Percentiles rank a stretch among this genome's conserved stretches.
These are phyloP conservation scores for Globisporangium spiculum DNA, from an alignment of 352 stramenopile species.

Conservation along the genomic window DNA sequence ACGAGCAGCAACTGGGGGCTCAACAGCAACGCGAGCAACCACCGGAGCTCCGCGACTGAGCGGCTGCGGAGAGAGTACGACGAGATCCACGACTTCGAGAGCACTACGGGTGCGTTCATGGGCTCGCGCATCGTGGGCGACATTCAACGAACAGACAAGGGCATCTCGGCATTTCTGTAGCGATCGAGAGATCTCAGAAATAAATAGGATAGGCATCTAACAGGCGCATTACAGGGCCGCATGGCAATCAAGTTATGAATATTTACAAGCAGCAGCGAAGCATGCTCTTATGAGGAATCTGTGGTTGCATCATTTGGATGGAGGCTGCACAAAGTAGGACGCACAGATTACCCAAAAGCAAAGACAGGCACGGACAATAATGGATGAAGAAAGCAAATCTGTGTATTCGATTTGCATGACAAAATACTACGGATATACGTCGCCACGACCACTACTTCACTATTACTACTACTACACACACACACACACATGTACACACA, in stretches of 20 bases:
- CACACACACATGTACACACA: conserved; percentile 10
- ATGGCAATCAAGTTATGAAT: neutral
- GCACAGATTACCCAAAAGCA: too few relatives aligned
- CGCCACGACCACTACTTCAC: too few relatives aligned
- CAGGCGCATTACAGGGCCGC: neutral
- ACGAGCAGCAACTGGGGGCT: conserved; percentile 13
- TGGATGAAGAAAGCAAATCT: too few relatives aligned
- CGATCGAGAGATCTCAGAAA: neutral
- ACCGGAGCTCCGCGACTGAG: conserved; percentile 11
- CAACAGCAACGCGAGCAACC: neutral
- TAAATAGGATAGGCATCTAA: conserved; percentile 4
- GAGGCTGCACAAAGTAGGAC: too few relatives aligned
- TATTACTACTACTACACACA: conserved; percentile 11
- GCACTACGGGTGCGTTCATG: conserved; percentile 10
- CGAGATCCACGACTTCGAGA: conserved; percentile 16
- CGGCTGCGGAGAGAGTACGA: conserved; percentile 14
- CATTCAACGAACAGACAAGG: conserved; percentile 7
- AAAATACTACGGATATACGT: neutral
- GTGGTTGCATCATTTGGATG: neutral
- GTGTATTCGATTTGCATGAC: neutral
- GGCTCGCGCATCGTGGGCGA: conserved; percentile 17
- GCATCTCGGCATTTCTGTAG: conserved; percentile 15
- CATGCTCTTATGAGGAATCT: neutral
- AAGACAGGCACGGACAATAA: too few relatives aligned
- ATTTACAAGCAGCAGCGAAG: neutral